Base-by-base conservation (phyloP, 768 basidiomycete species). In the Kwoniella sp. region DNA sequence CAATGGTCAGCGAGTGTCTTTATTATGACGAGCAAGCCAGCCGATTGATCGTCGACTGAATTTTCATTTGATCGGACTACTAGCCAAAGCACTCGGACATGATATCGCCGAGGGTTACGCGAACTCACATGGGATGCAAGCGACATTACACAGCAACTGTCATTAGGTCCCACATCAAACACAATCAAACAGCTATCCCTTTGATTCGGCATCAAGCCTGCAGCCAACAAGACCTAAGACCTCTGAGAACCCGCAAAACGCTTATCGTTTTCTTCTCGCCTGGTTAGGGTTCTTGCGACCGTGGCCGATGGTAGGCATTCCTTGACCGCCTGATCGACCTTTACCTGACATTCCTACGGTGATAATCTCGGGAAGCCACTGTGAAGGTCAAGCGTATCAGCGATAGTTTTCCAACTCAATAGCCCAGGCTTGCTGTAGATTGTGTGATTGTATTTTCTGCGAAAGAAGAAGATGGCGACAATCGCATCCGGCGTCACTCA, bases 281-380 rank as follows among this genome's bases (percentile, higher is more conserved):
- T 89, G 90, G 77, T 98, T 97, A 1, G 92, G 92, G 81, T 98
- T 98, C 77, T 85, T 89, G 77, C 86, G 84, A 24, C 95, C 95
- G 70, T 88, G 85, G 2, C 94, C 94, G 71, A 98, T 88, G 65
- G 85, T 83, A 8, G 94, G 94, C 85, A 96, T 83, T 1, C 72
- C 77, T 84, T 87, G 40, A 83, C 87, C 75, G 82, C 84, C 58
- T 81, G 83, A 70, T 44, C 81, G 82, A 10, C 89, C 90, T 79
- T 90, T 91, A 0, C 90, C 88, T 12, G 76, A 77, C 67, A 73
- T 73, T 7, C 79, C 79, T 6, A 77, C 76, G 17, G 72, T 71
- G 26, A 78, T 66, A 26, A 80, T 77, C 58, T 78, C 77, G 3
- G 79, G 79, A 36, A 80, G 37, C 78, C 78, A 80, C 78, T 79